These are phyloP conservation scores for Spatholobus suberectus DNA, from an alignment of 306 rosid genomes.

Conservation along the genomic window DNA sequence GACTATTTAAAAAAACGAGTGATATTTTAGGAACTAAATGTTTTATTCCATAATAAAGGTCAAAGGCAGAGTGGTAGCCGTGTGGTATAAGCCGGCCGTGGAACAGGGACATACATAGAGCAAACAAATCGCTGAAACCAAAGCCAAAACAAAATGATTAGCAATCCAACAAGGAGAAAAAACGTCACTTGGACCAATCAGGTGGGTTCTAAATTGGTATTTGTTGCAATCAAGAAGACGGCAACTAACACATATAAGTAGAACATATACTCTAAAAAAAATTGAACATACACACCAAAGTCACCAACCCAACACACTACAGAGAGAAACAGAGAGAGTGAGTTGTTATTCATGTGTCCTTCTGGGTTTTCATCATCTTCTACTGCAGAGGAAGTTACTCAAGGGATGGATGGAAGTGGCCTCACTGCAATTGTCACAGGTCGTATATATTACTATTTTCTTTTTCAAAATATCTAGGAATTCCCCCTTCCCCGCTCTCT, in stretches of 20 bases:
- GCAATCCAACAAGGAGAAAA: background rate
- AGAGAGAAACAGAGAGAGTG: background rate
- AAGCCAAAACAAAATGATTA: background rate
- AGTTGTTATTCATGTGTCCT: constrained; percentile 48
- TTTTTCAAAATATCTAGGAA: background rate
- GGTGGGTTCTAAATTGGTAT: background rate
- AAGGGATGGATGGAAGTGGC: constrained; percentile 71
- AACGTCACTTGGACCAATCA: background rate
- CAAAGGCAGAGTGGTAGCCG: too few species aligned
- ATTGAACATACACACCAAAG: too few species aligned
- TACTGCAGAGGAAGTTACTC: constrained; percentile 79
- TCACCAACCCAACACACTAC: background rate
- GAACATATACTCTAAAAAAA: too few species aligned
- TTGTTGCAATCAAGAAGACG: background rate
- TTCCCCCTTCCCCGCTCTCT: too few species aligned
- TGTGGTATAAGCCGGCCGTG: background rate
- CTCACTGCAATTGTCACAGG: constrained; percentile 93
- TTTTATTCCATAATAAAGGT: too few species aligned
- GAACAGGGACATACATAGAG: background rate
- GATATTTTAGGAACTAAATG: too few species aligned
- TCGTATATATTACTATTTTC: background rate
- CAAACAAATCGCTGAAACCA: background rate
- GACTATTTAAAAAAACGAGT: too few species aligned
- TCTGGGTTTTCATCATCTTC: constrained; percentile 84
- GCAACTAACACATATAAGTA: background rate